Evolutionary conservation across 768 basidiomycete species (phyloP), one percentile per base, ranked within the genome.

Genomic region (Hericium erinaceus): DNA sequence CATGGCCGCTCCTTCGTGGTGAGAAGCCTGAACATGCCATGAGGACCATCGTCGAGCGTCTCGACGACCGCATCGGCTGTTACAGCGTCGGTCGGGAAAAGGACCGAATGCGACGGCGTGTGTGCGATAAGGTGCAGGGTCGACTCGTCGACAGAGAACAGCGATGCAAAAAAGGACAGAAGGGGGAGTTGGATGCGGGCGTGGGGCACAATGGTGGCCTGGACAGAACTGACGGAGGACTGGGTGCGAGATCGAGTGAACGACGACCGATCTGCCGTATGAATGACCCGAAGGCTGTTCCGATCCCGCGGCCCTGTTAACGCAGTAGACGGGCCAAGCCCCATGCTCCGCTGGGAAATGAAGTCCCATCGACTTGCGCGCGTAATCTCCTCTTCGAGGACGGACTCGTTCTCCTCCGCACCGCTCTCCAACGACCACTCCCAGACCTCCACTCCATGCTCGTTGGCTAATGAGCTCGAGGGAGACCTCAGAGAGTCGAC

Each of bases 111-210:
- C 10, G 62, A 58, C 8, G 70, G 60, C 6, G 72, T 60, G 20
- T 69, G 67, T 6, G 70, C 66, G 40, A 77, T 65, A 24, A 75
- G 70, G 48, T 72, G 70, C 4, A 73, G 54, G 2, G 72, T 75
- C 8, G 72, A 66, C 20, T 73, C 72, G 57, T 77, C 75, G 26
- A 74, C 56, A 24, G 68, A 61, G 39, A 76, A 65, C n/a, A 75
- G 54, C 9, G 68, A 68, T 7, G 71, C 52, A 54, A 75, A 67
- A 59, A 74, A 69, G 0, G 73, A 73, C 3, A 77, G 63, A 10
- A 77, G 59, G 10, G 74, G 73, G 15, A 75, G 63, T 38, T 66
- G 69, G 37, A 72, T 66, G 39, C 65, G 69, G 13, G 70, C 68
- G 48, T 73, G 69, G 1, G 68, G 69, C 28, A 48, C 44, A 4